A percentile compares a stretch with the other conserved stretches of the same genome.
Conservation (phyloP, 768 basidiomycete species). For the Suillus fuscotomentosus region DNA sequence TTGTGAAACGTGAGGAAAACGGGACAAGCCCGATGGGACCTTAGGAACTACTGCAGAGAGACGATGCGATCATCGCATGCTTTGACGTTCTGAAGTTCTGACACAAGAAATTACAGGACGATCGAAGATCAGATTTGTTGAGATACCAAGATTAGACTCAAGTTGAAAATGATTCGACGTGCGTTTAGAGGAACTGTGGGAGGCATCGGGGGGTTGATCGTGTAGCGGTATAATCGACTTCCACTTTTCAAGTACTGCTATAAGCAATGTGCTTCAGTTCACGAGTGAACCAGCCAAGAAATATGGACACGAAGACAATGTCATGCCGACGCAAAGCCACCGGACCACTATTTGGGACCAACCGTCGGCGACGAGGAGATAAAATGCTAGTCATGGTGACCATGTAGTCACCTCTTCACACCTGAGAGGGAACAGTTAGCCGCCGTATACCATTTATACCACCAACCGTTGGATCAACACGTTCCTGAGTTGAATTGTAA, state of each 20-base stretch:
- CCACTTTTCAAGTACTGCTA: not conserved
- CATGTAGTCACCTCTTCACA: not conserved
- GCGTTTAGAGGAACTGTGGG: not conserved
- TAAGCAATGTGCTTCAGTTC: not conserved
- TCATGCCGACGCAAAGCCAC: not conserved
- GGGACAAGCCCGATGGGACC: not conserved
- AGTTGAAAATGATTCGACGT: not conserved
- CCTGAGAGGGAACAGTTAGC: not conserved
- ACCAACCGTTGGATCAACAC: not conserved
- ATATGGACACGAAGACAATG: not conserved
- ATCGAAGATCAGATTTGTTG: not conserved
- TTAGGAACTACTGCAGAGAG: not conserved
- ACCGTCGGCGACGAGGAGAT: not conserved
- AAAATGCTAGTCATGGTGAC: not conserved
- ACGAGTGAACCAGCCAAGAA: not conserved
- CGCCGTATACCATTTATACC: not conserved
- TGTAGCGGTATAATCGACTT: not conserved
- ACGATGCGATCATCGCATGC: not conserved
- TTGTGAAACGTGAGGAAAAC: not conserved
- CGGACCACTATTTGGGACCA: not conserved
- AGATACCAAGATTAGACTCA: not conserved
- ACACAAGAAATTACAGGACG: not conserved
- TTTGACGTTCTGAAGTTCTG: not conserved
- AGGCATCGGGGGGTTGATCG: not conserved
- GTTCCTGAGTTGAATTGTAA: not conserved